phyloP scores from a whole-genome alignment of 2,329 filamentous ascomycete species.

The Rhinocladiella similis region DNA sequence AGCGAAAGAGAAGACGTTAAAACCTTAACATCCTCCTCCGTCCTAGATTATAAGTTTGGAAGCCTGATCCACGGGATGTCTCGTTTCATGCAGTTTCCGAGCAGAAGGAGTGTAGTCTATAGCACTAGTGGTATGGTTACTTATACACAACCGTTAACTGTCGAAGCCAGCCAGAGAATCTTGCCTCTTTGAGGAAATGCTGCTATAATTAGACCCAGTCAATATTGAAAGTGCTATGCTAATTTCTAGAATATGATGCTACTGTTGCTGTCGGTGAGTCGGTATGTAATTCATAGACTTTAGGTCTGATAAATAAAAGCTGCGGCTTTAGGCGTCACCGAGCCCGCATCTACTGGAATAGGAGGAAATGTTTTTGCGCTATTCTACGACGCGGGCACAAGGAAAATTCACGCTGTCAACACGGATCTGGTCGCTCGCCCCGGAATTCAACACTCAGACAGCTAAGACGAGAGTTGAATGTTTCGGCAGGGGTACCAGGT shows the following conservation, averaged over 20 bases:
- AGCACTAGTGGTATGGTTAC: constrained; percentile 88
- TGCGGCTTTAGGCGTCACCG: constrained; percentile 87
- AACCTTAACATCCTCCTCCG: too few relatives aligned
- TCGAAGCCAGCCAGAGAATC: constrained; percentile 80
- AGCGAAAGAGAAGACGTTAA: too few relatives aligned
- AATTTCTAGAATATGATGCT: constrained; percentile 65
- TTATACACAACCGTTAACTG: constrained; percentile 84
- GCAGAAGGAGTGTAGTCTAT: constrained; percentile 77
- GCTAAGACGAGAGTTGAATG: constrained; percentile 65
- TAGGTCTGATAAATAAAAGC: constrained; percentile 58
- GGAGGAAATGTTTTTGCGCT: constrained; percentile 97
- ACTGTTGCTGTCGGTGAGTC: constrained; percentile 79
- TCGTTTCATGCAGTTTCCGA: constrained; percentile 1
- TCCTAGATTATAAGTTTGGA: too few relatives aligned
- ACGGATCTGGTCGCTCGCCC: constrained; percentile 80
- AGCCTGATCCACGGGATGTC: too few relatives aligned
- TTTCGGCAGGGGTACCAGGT: constrained; percentile 47
- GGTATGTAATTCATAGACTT: too few relatives aligned
- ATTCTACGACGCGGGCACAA: constrained; percentile 79
- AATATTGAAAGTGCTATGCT: neutral
- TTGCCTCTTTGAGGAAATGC: constrained; percentile 86
- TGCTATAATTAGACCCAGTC: constrained; percentile 61
- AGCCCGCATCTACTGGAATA: constrained; percentile 89
- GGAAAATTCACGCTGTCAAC: constrained; percentile 84
- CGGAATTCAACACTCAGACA: constrained; percentile 66